Base-by-base conservation (phyloP, 805 yeast genomes). In the Candida sithepensis region DNA sequence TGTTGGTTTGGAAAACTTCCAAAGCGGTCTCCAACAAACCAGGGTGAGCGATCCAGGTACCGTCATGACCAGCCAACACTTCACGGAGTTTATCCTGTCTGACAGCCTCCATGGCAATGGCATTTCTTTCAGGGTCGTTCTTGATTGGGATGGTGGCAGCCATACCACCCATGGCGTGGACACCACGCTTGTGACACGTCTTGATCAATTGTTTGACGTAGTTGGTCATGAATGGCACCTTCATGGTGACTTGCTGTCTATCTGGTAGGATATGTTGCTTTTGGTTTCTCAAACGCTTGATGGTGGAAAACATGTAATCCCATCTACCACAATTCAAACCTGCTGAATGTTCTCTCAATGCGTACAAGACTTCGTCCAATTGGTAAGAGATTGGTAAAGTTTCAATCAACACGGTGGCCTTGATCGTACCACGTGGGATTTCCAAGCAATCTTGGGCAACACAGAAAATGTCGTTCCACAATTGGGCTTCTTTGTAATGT, bases 161-260 rank as follows among this genome's bases (percentile, higher is more conserved):
- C 95, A 86, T 86, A 57, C 95, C 95, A 58, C 95, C 94, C 82
- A 86, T 84, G 18, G 92, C 92, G 62, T 85, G 91, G 39, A 85
- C 92, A 52, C 84, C 85, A 70, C 92, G 77, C 59, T 79, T 74
- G 65, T 86, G 95, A 67, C 89, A 83, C 40, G 81, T 79, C 65
- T 82, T 76, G 56, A 86, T 88, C 65, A 86, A 73, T 59, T 83
- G 76, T 57, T 81, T 80, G 46, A 85, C 92, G 61, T 86, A 86
- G 16, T 86, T 79, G 23, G 84, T 73, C 94, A 86, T 85, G 68
- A 86, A 86, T 50, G 91, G 88, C 21, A 87, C 85, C 34, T 79
- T 71, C 95, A 86, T 86, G 16, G 88, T 85, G 39, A 86, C 90
- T 61, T 77, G 85, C 48, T 81, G 81, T 66, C 95, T 74, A 70